Percentiles rank a stretch among this genome's conserved stretches.
Conservation (phyloP, 1,284 basidiomycete genomes). For the Mycosarcoma maydis region DNA sequence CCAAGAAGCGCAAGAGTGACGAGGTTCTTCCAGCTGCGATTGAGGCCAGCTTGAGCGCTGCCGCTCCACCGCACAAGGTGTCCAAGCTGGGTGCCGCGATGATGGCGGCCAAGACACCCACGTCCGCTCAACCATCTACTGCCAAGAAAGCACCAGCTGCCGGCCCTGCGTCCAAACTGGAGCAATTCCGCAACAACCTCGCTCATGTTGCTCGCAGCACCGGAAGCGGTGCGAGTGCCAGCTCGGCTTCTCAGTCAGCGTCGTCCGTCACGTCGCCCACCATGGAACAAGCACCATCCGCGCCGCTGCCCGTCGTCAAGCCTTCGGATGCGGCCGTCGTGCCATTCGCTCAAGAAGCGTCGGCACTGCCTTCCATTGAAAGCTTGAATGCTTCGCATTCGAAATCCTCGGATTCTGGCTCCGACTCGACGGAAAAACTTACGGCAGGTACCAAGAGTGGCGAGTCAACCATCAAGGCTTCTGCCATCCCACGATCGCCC, state of each 20-base stretch:
- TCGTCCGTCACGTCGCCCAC: constrained; percentile 13
- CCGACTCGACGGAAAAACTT: constrained; percentile 37
- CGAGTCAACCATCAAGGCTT: constrained; percentile 46
- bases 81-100: constrained; percentile 30
- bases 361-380: neutral
- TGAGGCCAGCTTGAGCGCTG: constrained; percentile 10
- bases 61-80: constrained; percentile 31
- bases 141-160: constrained; percentile 19
- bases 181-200: constrained; percentile 45
- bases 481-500: constrained; percentile 46
- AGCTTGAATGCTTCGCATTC: neutral
- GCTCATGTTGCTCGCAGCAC: constrained; percentile 40
- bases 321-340: neutral
- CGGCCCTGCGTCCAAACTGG: constrained; percentile 43
- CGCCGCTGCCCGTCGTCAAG: neutral
- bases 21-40: constrained; percentile 16
- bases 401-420: constrained; percentile 26
- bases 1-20: constrained; percentile 49
- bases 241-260: constrained; percentile 14
- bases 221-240: constrained; percentile 27
- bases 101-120: constrained; percentile 22
- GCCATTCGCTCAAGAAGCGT: neutral
- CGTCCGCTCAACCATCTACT: constrained; percentile 13
- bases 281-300: neutral
- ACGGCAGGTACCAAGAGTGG: constrained; percentile 21